phyloP scores from a whole-genome alignment of 2,329 filamentous ascomycete genomes.

The Hortaea sp. region DNA sequence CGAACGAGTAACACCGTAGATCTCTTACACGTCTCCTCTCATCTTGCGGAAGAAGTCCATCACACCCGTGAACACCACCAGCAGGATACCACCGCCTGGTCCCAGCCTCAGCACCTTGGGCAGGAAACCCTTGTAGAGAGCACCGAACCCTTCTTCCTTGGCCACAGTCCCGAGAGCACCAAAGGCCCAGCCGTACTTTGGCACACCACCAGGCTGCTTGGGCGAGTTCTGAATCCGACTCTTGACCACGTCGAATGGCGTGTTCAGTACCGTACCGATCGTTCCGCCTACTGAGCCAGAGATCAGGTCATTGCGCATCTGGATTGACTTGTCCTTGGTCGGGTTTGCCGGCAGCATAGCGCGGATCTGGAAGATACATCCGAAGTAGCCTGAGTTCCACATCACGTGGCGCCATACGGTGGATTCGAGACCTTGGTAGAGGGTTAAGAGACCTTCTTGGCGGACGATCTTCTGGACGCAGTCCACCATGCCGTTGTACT shows the following conservation, averaged over 20 bases:
- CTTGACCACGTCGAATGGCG: slow-evolving; percentile 95
- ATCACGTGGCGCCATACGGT: slow-evolving; percentile 92
- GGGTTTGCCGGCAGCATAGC: slow-evolving; percentile 59
- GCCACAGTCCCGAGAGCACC: slow-evolving; percentile 75
- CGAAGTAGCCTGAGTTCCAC: slow-evolving; percentile 96
- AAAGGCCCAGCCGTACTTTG: slow-evolving; percentile 99
- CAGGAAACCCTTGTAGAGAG: slow-evolving; percentile 94
- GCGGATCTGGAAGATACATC: slow-evolving; percentile 95
- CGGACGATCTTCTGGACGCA: slow-evolving; percentile 72
- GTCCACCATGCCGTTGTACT: slow-evolving; percentile 75
- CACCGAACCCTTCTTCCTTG: slow-evolving; percentile 83
- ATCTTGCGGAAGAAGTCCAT: slow-evolving; percentile 86
- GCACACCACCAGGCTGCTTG: slow-evolving; percentile 66
- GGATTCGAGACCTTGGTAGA: slow-evolving; percentile 95
- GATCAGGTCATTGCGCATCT: slow-evolving; percentile 80
- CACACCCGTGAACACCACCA: slow-evolving; percentile 78
- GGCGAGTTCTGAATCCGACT: slow-evolving; percentile 91
- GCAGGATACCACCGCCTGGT: slow-evolving; percentile 62
- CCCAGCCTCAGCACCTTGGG: slow-evolving; percentile 81
- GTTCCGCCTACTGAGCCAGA: slow-evolving; percentile 85
- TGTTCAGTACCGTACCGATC: slow-evolving; percentile 84
- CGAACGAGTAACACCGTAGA: too few relatives aligned
- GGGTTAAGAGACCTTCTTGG: slow-evolving; percentile 71
- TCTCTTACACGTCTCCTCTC: slow-evolving; percentile 26
- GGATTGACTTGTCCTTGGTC: slow-evolving; percentile 65